phyloP scores from a whole-genome alignment of 2,329 filamentous ascomycete species.

The Botrytis deweyae region DNA sequence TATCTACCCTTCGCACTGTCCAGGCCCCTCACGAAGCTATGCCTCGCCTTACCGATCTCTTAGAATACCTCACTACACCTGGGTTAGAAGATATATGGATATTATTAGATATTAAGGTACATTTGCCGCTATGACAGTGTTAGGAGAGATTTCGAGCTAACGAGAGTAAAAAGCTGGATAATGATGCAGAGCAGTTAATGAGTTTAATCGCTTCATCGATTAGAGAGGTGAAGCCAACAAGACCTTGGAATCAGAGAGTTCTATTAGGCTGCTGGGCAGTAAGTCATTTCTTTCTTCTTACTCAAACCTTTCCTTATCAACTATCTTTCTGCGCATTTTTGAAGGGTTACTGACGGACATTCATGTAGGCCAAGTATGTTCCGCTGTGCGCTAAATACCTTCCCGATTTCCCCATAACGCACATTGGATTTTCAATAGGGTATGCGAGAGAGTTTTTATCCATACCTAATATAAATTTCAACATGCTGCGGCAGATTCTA shows the following conservation, averaged over 20 bases:
- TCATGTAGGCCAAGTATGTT: conserved; percentile 61
- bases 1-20: conserved; percentile 67
- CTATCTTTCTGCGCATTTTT: neutral
- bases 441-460: conserved; percentile 70
- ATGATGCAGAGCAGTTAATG: conserved; percentile 70
- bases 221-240: conserved; percentile 47
- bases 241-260: conserved; percentile 70
- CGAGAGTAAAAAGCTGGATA: conserved; percentile 55
- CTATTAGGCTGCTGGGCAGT: conserved; percentile 82
- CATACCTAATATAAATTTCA: conserved; percentile 70
- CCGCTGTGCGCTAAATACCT: conserved; percentile 61
- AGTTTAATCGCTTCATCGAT: conserved; percentile 65
- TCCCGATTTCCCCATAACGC: conserved; percentile 61
- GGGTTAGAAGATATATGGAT: conserved; percentile 72
- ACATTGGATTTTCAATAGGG: conserved; percentile 60
- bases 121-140: neutral
- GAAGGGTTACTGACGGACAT: conserved; percentile 21
- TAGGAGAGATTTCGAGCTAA: neutral
- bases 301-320: neutral
- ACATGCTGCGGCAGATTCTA: conserved; percentile 68
- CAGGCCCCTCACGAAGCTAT: conserved; percentile 68
- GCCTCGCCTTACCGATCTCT: conserved; percentile 71
- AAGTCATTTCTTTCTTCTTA: conserved; percentile 29
- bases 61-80: conserved; percentile 67
- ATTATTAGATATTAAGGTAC: conserved; percentile 83